Conservation (phyloP, 495 filamentous ascomycete species). For the Staphylotrichum longicolle region DNA sequence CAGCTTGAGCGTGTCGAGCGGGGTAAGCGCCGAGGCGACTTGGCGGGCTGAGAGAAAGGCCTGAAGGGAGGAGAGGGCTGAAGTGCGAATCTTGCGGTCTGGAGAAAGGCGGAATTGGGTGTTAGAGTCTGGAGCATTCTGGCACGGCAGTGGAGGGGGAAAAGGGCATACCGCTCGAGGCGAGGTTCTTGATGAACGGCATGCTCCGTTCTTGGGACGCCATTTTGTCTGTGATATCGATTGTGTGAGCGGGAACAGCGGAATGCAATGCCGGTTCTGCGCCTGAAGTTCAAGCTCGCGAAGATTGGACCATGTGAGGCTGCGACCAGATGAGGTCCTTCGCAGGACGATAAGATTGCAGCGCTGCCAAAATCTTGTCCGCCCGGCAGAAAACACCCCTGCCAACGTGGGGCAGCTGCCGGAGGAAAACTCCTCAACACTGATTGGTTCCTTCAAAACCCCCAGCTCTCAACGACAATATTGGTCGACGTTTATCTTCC, state of each 20-base stretch:
- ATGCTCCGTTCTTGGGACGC: constrained; percentile 45
- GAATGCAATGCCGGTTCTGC: background rate
- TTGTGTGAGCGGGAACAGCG: background rate
- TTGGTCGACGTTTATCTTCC: no score
- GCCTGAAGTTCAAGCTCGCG: background rate
- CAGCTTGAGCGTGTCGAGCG: constrained; percentile 81
- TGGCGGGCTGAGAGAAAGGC: constrained; percentile 70
- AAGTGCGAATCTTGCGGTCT: constrained; percentile 81
- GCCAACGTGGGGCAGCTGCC: background rate
- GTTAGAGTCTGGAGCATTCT: constrained; percentile 3
- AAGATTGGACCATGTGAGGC: background rate
- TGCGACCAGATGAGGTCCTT: background rate
- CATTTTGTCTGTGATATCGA: constrained; percentile 33
- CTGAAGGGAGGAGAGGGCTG: constrained; percentile 74
- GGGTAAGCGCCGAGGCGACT: constrained; percentile 51
- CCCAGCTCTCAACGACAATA: no score
- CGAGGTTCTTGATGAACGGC: constrained; percentile 53
- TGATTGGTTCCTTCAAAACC: background rate
- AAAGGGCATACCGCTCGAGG: constrained; percentile 46
- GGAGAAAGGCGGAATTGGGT: background rate
- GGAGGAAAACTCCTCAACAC: background rate
- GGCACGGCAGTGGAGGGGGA: background rate
- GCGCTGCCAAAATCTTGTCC: constrained; percentile 32
- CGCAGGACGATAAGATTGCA: constrained; percentile 11
- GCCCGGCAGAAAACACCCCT: constrained; percentile 35